phyloP scores from a whole-genome alignment of 2,329 filamentous ascomycete species.

The Talaromyces sp. region DNA sequence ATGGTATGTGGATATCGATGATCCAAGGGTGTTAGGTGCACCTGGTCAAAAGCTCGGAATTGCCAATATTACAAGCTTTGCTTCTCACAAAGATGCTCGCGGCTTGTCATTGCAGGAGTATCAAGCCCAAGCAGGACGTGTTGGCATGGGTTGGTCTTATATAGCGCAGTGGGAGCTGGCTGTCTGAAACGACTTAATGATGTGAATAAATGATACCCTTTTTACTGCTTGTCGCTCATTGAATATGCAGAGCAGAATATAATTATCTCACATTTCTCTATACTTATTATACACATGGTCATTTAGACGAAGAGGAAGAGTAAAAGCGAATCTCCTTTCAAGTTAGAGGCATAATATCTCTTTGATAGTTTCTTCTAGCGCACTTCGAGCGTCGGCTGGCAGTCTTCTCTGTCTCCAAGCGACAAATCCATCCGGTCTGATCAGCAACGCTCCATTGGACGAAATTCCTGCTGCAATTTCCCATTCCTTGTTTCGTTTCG shows the following conservation, averaged over 20 bases:
- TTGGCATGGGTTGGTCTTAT: conserved; percentile 51
- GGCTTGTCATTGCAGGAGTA: conserved; percentile 54
- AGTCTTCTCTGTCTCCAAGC: conserved; percentile 15
- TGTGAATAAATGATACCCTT: conserved; percentile 10
- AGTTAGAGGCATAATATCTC: conserved; percentile 6
- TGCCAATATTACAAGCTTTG: conserved; percentile 58
- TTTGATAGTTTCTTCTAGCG: conserved; percentile 3
- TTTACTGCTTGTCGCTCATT: neutral
- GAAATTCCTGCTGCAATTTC: conserved; percentile 17
- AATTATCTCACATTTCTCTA: neutral
- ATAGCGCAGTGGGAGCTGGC: conserved; percentile 58
- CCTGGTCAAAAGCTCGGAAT: conserved; percentile 68
- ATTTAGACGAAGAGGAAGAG: neutral
- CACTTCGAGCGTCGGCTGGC: neutral
- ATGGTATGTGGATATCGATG: conserved; percentile 75
- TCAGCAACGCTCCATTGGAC: conserved; percentile 10
- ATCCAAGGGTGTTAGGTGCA: conserved; percentile 62
- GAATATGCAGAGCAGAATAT: conserved; percentile 1
- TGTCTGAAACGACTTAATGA: conserved; percentile 14
- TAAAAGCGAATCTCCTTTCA: neutral
- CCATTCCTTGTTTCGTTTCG: neutral
- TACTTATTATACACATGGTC: neutral
- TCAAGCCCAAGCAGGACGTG: conserved; percentile 47
- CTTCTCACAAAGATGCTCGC: conserved; percentile 51
- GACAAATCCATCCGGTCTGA: conserved; percentile 16